phyloP scores from a whole-genome alignment of 768 basidiomycete species.

The Gyrodon lividus region DNA sequence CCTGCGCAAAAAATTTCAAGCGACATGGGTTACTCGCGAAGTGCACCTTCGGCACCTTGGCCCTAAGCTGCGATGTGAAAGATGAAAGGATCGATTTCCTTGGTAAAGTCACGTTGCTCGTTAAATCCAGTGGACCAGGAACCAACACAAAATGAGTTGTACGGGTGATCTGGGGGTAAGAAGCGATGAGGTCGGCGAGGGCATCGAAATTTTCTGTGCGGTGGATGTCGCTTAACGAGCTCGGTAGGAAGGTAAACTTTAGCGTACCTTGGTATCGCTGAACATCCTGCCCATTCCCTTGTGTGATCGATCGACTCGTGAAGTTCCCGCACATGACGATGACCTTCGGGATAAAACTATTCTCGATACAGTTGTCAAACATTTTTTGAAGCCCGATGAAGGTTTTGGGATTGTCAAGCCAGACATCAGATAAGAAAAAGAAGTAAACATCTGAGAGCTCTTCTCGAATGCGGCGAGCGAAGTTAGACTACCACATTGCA shows the following conservation, averaged over 20 bases:
- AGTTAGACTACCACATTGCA: slow-evolving; percentile 49
- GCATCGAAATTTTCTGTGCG: slow-evolving; percentile 81
- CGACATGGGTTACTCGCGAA: slow-evolving; percentile 92
- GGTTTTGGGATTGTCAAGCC: slow-evolving; percentile 88
- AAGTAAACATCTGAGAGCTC: slow-evolving; percentile 79
- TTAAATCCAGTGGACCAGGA: slow-evolving; percentile 90
- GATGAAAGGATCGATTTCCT: slow-evolving; percentile 76
- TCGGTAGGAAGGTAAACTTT: background rate
- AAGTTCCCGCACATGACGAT: slow-evolving; percentile 97
- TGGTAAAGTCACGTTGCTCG: slow-evolving; percentile 77
- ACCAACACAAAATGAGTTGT: slow-evolving; percentile 90
- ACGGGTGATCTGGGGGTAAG: slow-evolving; percentile 75
- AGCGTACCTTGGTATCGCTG: slow-evolving; percentile 79
- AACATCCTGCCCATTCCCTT: slow-evolving; percentile 76
- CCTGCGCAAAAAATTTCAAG: slow-evolving; percentile 92
- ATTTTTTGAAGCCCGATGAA: slow-evolving; percentile 77
- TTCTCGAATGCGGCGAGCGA: slow-evolving; percentile 58
- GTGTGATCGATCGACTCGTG: slow-evolving; percentile 74
- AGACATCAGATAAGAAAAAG: slow-evolving; percentile 94
- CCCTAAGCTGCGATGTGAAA: slow-evolving; percentile 66
- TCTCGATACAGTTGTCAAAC: slow-evolving; percentile 88
- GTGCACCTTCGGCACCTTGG: slow-evolving; percentile 74
- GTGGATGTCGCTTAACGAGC: slow-evolving; percentile 1
- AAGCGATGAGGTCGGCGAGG: slow-evolving; percentile 79
- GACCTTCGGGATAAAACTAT: slow-evolving; percentile 81